Evolutionary conservation across 805 yeast genomes (phyloP).

Genomic region (Kodamaea lidongshanica): DNA sequence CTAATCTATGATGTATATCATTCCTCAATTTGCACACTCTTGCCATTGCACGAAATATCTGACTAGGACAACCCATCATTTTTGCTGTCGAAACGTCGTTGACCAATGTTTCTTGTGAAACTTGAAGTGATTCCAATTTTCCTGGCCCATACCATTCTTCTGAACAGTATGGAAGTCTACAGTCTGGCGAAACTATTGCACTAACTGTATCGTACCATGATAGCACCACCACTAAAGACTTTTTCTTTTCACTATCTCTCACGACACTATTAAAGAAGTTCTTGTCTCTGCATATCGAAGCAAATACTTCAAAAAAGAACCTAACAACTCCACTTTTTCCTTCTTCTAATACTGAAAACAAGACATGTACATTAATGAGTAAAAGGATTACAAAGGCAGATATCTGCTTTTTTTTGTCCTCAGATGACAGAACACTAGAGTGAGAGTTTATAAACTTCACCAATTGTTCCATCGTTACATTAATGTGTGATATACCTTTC

Average conservation of each 20-base stretch:
- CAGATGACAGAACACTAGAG: constrained; percentile 2
- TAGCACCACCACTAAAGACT: constrained; percentile 44
- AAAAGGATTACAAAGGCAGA: constrained; percentile 40
- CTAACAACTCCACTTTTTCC: constrained; percentile 49
- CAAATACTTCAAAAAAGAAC: constrained; percentile 43
- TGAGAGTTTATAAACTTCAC: constrained; percentile 29
- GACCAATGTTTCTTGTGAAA: constrained; percentile 15
- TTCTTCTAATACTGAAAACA: constrained; percentile 48
- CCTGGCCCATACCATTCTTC: constrained; percentile 48
- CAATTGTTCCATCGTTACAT: constrained; percentile 50
- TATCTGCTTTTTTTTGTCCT: constrained; percentile 14
- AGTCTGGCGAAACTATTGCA: constrained; percentile 52
- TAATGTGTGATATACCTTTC: constrained; percentile 49
- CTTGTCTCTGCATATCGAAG: constrained; percentile 42
- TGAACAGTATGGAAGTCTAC: constrained; percentile 47
- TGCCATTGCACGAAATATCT: constrained; percentile 42
- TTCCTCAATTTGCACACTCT: constrained; percentile 38
- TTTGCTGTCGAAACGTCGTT: constrained; percentile 40
- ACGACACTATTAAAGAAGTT: constrained; percentile 33
- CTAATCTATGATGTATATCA: constrained; percentile 12
- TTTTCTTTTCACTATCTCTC: constrained; percentile 42
- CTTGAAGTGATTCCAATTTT: too few relatives aligned
- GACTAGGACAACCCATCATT: constrained; percentile 60
- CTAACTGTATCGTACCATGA: constrained; percentile 58
- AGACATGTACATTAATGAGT: constrained; percentile 47